Evolutionary conservation across 2,329 filamentous ascomycete species (phyloP).

Genomic region (Exophiala xenobiotica): DNA sequence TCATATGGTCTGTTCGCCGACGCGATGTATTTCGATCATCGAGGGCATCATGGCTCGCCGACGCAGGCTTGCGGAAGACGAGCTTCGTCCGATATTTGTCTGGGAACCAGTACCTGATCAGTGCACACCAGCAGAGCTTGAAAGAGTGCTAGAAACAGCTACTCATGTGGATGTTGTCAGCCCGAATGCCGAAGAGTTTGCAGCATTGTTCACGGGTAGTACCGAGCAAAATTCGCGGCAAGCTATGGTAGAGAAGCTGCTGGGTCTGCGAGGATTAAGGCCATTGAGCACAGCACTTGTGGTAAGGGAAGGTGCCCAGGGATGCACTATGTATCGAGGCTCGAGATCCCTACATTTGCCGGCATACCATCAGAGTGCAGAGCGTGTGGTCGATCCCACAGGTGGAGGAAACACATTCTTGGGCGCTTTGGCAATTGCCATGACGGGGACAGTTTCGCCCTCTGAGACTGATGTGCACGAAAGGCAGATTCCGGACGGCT

Average conservation of each 20-base stretch:
- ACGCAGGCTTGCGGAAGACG: slow-evolving; percentile 36
- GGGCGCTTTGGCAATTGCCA: slow-evolving; percentile 50
- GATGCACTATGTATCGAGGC: slow-evolving; percentile 50
- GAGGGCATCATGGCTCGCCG: slow-evolving; percentile 63
- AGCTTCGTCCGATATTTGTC: slow-evolving; percentile 69
- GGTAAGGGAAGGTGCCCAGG: slow-evolving; percentile 63
- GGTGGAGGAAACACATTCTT: slow-evolving; percentile 92
- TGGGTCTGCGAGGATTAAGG: slow-evolving; percentile 40
- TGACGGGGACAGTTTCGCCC: slow-evolving; percentile 38
- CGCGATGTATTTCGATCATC: slow-evolving; percentile 73
- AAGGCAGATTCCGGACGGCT: not conserved
- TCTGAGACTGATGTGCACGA: slow-evolving; percentile 33
- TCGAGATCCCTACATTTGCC: slow-evolving; percentile 67
- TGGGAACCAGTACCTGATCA: slow-evolving; percentile 96
- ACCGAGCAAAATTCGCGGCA: slow-evolving; percentile 28
- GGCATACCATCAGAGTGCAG: slow-evolving; percentile 61
- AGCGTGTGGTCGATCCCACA: slow-evolving; percentile 78
- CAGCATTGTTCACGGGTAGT: slow-evolving; percentile 67
- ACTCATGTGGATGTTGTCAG: slow-evolving; percentile 60
- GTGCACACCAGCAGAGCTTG: slow-evolving; percentile 66
- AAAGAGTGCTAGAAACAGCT: slow-evolving; percentile 54
- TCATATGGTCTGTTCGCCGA: slow-evolving; percentile 81
- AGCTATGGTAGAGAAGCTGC: slow-evolving; percentile 37
- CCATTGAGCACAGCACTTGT: slow-evolving; percentile 34
- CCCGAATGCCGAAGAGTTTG: slow-evolving; percentile 89